Evolutionary conservation across 2,329 filamentous ascomycete genomes (phyloP).

Genomic region (Aspergillus brasiliensis): DNA sequence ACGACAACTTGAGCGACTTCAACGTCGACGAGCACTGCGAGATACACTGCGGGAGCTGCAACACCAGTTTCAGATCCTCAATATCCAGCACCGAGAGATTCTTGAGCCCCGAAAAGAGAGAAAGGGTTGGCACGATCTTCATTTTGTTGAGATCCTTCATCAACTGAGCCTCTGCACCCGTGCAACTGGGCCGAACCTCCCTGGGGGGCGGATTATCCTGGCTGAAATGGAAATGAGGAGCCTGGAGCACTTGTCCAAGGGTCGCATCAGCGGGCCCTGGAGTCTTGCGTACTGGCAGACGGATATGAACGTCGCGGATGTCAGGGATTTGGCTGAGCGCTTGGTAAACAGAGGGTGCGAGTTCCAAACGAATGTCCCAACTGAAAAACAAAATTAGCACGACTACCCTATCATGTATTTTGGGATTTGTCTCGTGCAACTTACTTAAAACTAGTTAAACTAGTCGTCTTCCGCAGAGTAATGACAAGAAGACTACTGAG

Average conservation of each 20-base stretch:
- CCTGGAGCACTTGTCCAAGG: not conserved
- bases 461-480: not conserved
- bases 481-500: not conserved
- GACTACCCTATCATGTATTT: not conserved
- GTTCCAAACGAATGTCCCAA: not conserved
- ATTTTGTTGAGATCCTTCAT: not conserved
- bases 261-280: not conserved
- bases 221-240: not conserved
- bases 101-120: not conserved
- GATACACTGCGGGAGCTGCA: not conserved
- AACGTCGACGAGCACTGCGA: not conserved
- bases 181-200: not conserved
- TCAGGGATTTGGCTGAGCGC: not conserved
- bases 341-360: not conserved
- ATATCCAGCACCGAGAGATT: not conserved
- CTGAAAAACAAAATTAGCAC: not conserved
- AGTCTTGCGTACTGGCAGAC: not conserved
- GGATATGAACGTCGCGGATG: not conserved
- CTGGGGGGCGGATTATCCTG: not conserved
- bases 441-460: not conserved
- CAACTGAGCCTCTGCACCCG: not conserved
- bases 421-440: not conserved
- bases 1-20: slow-evolving; percentile 1
- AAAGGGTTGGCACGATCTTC: not conserved
- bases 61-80: not conserved